These are phyloP conservation scores for Yamadazyma aaseri DNA, from an alignment of 1,139 yeast species.

Conservation along the genomic window DNA sequence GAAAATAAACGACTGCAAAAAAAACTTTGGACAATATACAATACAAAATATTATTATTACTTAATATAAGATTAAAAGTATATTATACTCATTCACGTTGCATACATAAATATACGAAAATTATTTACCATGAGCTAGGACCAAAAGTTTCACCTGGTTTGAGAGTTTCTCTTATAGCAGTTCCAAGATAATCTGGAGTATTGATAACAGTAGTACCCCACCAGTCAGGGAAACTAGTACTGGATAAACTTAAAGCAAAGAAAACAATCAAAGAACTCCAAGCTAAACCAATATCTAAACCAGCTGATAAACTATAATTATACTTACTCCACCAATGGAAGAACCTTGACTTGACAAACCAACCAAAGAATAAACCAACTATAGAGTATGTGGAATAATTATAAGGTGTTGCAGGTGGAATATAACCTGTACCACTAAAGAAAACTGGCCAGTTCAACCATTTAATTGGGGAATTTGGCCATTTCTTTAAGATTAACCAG, in stretches of 20 bases:
- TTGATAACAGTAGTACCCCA: slow-evolving; percentile 30
- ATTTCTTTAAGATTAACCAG: slow-evolving; percentile 33
- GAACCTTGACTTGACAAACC: slow-evolving; percentile 33
- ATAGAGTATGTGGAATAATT: slow-evolving; percentile 40
- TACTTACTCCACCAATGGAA: slow-evolving; percentile 49
- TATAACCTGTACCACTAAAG: slow-evolving; percentile 47
- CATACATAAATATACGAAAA: too few relatives aligned
- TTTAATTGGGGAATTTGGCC: slow-evolving; percentile 30
- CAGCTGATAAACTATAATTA: slow-evolving; percentile 42
- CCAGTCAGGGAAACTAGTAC: slow-evolving; percentile 31
- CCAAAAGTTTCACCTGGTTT: slow-evolving; percentile 12
- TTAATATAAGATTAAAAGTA: too few relatives aligned
- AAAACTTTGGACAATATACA: too few relatives aligned
- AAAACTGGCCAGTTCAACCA: slow-evolving; percentile 49
- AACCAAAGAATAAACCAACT: slow-evolving; percentile 32
- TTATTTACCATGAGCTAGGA: slow-evolving; percentile 8
- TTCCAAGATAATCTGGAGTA: slow-evolving; percentile 10
- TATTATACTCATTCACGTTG: too few relatives aligned
- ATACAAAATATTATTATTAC: too few relatives aligned
- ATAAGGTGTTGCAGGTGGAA: slow-evolving; percentile 50
- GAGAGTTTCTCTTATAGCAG: slow-evolving; percentile 9
- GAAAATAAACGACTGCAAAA: too few relatives aligned
- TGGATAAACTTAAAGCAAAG: slow-evolving; percentile 33
- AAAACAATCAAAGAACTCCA: slow-evolving; percentile 41
- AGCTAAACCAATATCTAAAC: slow-evolving; percentile 44